Evolutionary conservation across 1,284 basidiomycete genomes (phyloP).

Genomic region (Tausonia pullulans): DNA sequence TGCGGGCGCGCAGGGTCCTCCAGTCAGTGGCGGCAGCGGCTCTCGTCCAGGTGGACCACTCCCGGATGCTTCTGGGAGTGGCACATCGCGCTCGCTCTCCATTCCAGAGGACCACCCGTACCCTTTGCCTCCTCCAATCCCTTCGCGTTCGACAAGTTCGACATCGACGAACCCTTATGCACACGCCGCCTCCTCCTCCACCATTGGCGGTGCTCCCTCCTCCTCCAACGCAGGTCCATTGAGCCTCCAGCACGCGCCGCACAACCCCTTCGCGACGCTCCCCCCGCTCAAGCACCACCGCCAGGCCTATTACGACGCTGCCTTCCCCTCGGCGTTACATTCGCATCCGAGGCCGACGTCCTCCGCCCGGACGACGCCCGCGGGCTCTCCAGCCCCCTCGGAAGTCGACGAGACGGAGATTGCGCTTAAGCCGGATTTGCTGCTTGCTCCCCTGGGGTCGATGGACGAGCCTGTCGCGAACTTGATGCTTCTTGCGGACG

Average conservation of each 20-base stretch:
- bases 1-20: too few species aligned
- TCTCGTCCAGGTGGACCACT: neutral
- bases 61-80: too few species aligned
- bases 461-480: slow-evolving; percentile 7
- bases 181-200: neutral
- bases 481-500: slow-evolving; percentile 4
- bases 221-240: neutral
- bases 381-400: slow-evolving; percentile 4
- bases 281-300: too few species aligned
- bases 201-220: neutral
- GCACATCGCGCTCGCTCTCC: neutral
- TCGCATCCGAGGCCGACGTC: neutral
- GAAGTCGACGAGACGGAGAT: slow-evolving; percentile 11
- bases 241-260: too few species aligned
- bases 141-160: neutral
- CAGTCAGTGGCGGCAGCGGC: too few species aligned
- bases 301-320: too few species aligned
- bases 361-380: slow-evolving; percentile 14
- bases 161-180: neutral
- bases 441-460: neutral
- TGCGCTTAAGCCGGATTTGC: neutral
- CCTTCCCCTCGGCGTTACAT: too few species aligned
- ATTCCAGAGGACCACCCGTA: slow-evolving; percentile 13
- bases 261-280: too few species aligned
- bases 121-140: slow-evolving; percentile 9